Evolutionary conservation across 176 grass and related monocot species (phyloP).

Genomic region (Aegilops bicornis): DNA sequence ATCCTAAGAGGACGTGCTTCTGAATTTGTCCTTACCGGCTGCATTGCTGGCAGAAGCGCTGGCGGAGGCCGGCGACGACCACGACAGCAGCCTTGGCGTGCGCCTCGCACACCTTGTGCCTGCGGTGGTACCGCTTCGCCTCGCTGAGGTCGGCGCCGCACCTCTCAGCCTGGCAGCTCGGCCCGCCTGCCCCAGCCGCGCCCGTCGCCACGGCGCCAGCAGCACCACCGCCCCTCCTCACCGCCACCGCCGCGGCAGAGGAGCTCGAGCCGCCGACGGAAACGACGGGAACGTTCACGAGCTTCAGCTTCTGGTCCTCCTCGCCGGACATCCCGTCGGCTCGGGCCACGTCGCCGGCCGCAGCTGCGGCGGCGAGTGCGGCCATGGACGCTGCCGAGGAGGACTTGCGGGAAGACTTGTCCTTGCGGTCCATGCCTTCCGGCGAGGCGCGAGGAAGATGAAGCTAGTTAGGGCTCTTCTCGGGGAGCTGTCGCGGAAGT

Average conservation of each 20-base stretch:
- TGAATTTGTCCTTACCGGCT: slow-evolving; percentile 57
- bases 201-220: neutral
- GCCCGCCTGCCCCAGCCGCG: slow-evolving; percentile 20
- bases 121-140: slow-evolving; percentile 67
- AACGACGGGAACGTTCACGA: neutral
- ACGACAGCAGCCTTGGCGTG: slow-evolving; percentile 77
- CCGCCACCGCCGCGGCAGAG: neutral
- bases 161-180: slow-evolving; percentile 78
- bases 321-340: neutral
- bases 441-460: neutral
- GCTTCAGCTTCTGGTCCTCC: slow-evolving; percentile 37
- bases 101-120: slow-evolving; percentile 93
- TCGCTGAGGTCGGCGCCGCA: slow-evolving; percentile 72
- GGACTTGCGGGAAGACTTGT: slow-evolving; percentile 22
- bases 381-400: slow-evolving; percentile 42
- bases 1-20: neutral
- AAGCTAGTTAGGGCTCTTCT: neutral
- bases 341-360: slow-evolving; percentile 19
- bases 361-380: slow-evolving; percentile 45
- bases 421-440: slow-evolving; percentile 42
- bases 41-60: slow-evolving; percentile 99
- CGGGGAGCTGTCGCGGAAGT: neutral
- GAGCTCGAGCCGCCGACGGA: neutral
- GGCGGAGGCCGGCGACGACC: slow-evolving; percentile 78
- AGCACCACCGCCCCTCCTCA: slow-evolving; percentile 29